A percentile compares a stretch with the other conserved stretches of the same genome.
phyloP scores from a whole-genome alignment of 169 alveolate species.

The Cryptosporidium ubiquitum region DNA sequence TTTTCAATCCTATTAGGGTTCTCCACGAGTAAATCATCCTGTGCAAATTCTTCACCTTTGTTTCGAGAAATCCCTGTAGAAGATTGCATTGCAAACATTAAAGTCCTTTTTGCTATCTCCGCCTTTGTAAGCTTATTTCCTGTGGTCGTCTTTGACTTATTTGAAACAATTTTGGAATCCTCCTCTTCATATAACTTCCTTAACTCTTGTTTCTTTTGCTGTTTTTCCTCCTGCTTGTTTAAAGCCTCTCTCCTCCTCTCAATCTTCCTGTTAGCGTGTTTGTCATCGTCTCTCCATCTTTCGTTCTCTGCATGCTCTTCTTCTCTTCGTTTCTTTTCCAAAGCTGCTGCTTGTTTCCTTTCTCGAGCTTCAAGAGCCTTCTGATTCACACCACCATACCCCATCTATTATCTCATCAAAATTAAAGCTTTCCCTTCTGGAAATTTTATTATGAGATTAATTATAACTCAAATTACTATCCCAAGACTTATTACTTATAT shows the following conservation, averaged over 20 bases:
- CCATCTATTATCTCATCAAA: conserved; percentile 13
- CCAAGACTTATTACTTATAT: neutral
- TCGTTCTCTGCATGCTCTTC: conserved; percentile 58
- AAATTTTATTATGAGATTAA: neutral
- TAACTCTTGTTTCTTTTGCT: conserved; percentile 31
- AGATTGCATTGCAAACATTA: conserved; percentile 63
- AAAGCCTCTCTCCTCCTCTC: conserved; percentile 39
- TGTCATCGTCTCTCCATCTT: conserved; percentile 64
- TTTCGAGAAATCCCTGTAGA: conserved; percentile 5
- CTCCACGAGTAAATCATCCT: conserved; percentile 50
- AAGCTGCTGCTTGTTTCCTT: conserved; percentile 67
- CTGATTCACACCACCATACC: conserved; percentile 68
- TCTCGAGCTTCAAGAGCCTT: conserved; percentile 73
- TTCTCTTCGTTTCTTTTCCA: conserved; percentile 55
- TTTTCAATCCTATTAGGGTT: conserved; percentile 40
- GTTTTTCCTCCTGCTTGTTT: conserved; percentile 55
- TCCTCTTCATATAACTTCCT: conserved; percentile 65
- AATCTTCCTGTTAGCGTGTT: conserved; percentile 53
- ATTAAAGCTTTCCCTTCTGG: neutral
- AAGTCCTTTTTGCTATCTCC: conserved; percentile 60
- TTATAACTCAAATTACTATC: neutral
- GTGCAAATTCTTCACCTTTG: conserved; percentile 3
- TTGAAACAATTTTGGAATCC: conserved; percentile 43
- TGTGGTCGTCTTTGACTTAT: conserved; percentile 8
- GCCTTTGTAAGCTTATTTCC: conserved; percentile 62